Evolutionary conservation across 2,329 filamentous ascomycete species (phyloP).

Genomic region (Bipolaris gigantea): DNA sequence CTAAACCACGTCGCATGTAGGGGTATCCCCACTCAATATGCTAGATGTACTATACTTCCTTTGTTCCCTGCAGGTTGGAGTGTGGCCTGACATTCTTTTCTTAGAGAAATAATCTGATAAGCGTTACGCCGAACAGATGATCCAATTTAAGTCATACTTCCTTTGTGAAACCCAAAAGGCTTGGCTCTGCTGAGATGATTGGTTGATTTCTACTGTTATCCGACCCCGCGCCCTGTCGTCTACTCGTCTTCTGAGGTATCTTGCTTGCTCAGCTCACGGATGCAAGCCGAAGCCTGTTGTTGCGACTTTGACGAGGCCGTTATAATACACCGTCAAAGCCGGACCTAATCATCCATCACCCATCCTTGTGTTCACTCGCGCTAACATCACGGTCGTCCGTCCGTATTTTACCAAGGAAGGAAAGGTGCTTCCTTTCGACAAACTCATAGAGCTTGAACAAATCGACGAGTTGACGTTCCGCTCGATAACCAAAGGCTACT

Average conservation of each 20-base stretch:
- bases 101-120: too few relatives aligned
- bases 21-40: not conserved
- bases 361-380: not conserved
- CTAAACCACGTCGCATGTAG: too few relatives aligned
- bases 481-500: slow-evolving; percentile 47
- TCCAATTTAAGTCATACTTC: too few relatives aligned
- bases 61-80: too few relatives aligned
- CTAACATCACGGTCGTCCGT: slow-evolving; percentile 26
- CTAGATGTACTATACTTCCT: too few relatives aligned
- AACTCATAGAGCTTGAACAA: slow-evolving; percentile 47
- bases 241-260: not conserved
- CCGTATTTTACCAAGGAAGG: slow-evolving; percentile 31
- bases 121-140: too few relatives aligned
- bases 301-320: not conserved
- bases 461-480: slow-evolving; percentile 47
- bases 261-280: not conserved
- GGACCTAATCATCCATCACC: not conserved
- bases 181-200: not conserved
- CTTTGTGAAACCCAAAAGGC: too few relatives aligned
- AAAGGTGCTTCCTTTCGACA: slow-evolving; percentile 43
- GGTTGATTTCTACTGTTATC: not conserved
- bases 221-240: not conserved
- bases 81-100: too few relatives aligned
- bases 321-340: not conserved
- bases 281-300: too few relatives aligned